Conservation (phyloP, 2,329 filamentous ascomycete genomes). For the Claviceps citrina region DNA sequence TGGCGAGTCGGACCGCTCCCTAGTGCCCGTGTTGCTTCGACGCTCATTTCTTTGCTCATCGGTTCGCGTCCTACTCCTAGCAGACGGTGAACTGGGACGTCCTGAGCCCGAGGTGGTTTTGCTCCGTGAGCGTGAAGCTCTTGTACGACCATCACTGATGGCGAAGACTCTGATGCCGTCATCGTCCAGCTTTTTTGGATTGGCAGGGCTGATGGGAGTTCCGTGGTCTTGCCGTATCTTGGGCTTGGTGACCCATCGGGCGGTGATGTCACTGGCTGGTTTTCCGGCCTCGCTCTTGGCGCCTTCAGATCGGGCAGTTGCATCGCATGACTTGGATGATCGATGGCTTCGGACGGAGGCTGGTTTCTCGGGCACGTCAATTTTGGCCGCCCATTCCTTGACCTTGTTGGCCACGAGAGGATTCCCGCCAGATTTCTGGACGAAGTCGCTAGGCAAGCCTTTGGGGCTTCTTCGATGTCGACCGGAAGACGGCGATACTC, state of each 20-base stretch:
- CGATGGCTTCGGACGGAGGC: slow-evolving; percentile 20
- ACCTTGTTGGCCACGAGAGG: slow-evolving; percentile 44
- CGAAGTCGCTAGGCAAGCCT: slow-evolving; percentile 40
- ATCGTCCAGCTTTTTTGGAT: slow-evolving; percentile 1
- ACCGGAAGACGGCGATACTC: slow-evolving; percentile 21
- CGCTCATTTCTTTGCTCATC: slow-evolving; percentile 6
- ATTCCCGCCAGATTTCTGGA: slow-evolving; percentile 36
- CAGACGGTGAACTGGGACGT: slow-evolving; percentile 10
- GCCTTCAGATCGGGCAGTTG: slow-evolving; percentile 13
- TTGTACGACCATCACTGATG: slow-evolving; percentile 1
- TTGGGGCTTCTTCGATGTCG: slow-evolving; percentile 8
- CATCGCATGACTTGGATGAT: slow-evolving; percentile 21
- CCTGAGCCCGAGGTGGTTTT: slow-evolving; percentile 15
- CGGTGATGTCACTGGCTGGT: slow-evolving; percentile 16
- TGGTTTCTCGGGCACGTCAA: slow-evolving; percentile 32
- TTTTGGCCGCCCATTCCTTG: slow-evolving; percentile 43
- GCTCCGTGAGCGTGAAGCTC: slow-evolving; percentile 12
- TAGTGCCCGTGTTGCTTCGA: slow-evolving; percentile 16
- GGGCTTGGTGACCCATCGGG: slow-evolving; percentile 4
- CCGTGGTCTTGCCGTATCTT: slow-evolving; percentile 13
- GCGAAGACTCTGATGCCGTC: too few species aligned
- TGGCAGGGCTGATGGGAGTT: slow-evolving; percentile 12
- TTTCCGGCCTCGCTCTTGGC: slow-evolving; percentile 14
- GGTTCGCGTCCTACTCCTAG: slow-evolving; percentile 14
- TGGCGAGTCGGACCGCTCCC: slow-evolving; percentile 23